These are phyloP conservation scores for Phytophthora pinifolia DNA, from an alignment of 352 stramenopile species.

Conservation along the genomic window DNA sequence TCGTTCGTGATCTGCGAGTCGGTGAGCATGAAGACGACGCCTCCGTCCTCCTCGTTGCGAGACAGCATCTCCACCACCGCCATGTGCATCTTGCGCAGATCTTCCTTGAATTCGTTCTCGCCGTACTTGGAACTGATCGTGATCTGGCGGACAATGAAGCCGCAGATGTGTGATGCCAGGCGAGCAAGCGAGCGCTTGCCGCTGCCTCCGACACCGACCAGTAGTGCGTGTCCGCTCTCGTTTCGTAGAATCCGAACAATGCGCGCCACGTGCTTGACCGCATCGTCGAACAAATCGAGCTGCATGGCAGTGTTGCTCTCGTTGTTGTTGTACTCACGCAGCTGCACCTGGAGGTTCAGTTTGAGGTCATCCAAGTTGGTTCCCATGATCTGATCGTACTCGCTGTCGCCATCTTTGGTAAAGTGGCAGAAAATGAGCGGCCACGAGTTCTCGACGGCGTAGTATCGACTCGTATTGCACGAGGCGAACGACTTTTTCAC, in stretches of 20 bases:
- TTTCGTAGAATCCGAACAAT: slow-evolving; percentile 94
- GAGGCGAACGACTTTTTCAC: slow-evolving; percentile 93
- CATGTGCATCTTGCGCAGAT: slow-evolving; percentile 95
- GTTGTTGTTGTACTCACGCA: slow-evolving; percentile 95
- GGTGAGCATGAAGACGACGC: slow-evolving; percentile 94
- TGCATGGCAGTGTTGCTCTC: slow-evolving; percentile 97
- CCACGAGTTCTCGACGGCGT: slow-evolving; percentile 94
- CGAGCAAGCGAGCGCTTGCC: slow-evolving; percentile 94
- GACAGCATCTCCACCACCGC: slow-evolving; percentile 92
- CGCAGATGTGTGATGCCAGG: slow-evolving; percentile 93
- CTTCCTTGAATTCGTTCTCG: slow-evolving; percentile 96
- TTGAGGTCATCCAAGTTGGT: slow-evolving; percentile 90
- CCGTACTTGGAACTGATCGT: slow-evolving; percentile 94
- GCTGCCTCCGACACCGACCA: slow-evolving; percentile 94
- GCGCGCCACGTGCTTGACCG: slow-evolving; percentile 94
- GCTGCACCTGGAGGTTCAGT: slow-evolving; percentile 84
- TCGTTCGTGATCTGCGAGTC: slow-evolving; percentile 97
- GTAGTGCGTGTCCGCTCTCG: slow-evolving; percentile 88
- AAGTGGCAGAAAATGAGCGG: slow-evolving; percentile 97
- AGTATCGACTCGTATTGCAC: slow-evolving; percentile 92
- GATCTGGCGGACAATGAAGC: slow-evolving; percentile 92
- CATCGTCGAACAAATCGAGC: slow-evolving; percentile 96
- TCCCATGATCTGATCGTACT: slow-evolving; percentile 94
- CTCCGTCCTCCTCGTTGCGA: slow-evolving; percentile 80
- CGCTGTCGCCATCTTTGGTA: slow-evolving; percentile 90